Evolutionary conservation across 2,329 filamentous ascomycete species (phyloP).

Genomic region (Colletotrichum kahawae): DNA sequence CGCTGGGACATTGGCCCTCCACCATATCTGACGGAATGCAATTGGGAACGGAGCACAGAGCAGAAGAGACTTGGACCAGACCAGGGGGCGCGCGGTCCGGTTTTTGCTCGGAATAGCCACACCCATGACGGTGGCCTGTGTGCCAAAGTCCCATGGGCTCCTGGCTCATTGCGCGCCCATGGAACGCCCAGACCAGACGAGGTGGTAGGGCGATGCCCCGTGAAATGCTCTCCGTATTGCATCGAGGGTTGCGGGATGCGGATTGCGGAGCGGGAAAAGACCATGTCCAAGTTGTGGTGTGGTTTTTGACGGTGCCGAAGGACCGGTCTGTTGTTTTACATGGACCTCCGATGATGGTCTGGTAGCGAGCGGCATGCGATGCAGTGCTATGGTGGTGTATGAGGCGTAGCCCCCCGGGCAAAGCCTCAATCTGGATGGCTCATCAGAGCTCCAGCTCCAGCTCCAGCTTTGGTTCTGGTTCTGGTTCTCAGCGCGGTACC

Average conservation of each 20-base stretch:
- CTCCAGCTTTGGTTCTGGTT: neutral
- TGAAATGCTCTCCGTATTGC: neutral
- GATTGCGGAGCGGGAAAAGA: neutral
- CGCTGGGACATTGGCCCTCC: neutral
- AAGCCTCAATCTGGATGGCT: neutral
- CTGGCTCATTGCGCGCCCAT: neutral
- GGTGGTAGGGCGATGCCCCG: neutral
- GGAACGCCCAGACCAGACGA: neutral
- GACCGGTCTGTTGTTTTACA: neutral
- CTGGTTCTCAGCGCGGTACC: neutral
- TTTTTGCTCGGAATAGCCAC: slow-evolving; percentile 11
- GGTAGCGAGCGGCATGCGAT: neutral
- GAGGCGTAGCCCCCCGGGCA: neutral
- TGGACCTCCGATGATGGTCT: neutral
- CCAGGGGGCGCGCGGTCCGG: neutral
- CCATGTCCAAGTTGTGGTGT: neutral
- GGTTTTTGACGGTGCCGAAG: neutral
- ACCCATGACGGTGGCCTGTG: neutral
- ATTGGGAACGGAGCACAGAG: neutral
- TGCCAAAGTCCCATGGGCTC: neutral
- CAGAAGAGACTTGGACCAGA: neutral
- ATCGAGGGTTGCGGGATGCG: neutral
- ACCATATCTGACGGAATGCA: neutral
- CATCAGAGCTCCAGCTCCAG: neutral
- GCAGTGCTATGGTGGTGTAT: neutral